Evolutionary conservation across 2,329 filamentous ascomycete genomes (phyloP).

Genomic region (Lasiodiplodia sp.): DNA sequence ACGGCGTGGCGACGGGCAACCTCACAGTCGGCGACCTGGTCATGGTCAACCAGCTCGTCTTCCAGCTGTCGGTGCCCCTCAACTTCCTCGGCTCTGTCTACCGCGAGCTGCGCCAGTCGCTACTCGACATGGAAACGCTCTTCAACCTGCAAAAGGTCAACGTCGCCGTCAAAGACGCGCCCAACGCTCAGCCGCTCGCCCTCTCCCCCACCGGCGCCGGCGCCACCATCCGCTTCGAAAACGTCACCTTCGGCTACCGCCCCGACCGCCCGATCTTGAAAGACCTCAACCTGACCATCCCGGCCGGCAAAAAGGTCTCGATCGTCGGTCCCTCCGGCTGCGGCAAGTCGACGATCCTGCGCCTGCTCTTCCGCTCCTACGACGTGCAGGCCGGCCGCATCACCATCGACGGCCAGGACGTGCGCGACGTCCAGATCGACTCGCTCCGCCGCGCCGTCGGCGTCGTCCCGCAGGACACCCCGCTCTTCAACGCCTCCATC

Average conservation of each 20-base stretch:
- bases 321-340: constrained; percentile 95
- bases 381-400: constrained; percentile 87
- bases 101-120: constrained; percentile 89
- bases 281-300: constrained; percentile 86
- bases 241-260: constrained; percentile 93
- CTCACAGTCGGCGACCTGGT: constrained; percentile 95
- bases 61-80: constrained; percentile 93
- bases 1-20: constrained; percentile 81
- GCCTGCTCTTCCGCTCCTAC: constrained; percentile 92
- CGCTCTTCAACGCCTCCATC: constrained; percentile 95
- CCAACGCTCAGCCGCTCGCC: constrained; percentile 74
- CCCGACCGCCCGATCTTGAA: constrained; percentile 85
- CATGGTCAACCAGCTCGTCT: constrained; percentile 98
- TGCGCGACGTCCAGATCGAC: constrained; percentile 81
- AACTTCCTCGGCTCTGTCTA: constrained; percentile 99
- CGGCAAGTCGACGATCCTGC: constrained; percentile 92
- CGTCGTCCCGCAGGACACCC: constrained; percentile 96
- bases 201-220: constrained; percentile 65
- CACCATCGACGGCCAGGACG: constrained; percentile 90
- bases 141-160: constrained; percentile 98
- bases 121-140: constrained; percentile 97
- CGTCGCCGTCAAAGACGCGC: constrained; percentile 79
- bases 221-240: constrained; percentile 92
- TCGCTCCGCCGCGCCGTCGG: constrained; percentile 86
- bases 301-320: constrained; percentile 93